Percentiles rank a stretch among this genome's conserved stretches.
phyloP scores from a whole-genome alignment of 176 grass and related monocot genomes.

The Otatea glauca region DNA sequence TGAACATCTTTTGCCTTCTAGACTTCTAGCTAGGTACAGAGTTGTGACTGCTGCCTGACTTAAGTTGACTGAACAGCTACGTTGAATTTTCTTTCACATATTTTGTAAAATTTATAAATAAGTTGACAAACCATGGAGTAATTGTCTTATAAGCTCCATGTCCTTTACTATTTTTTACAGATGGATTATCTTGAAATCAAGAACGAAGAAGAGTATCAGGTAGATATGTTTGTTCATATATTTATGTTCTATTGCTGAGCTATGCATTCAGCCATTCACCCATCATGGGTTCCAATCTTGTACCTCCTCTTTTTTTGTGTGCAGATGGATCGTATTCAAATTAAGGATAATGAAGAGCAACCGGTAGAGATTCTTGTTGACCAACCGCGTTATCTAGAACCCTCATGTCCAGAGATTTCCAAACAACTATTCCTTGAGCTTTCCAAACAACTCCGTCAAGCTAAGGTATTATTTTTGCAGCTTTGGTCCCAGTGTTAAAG shows the following conservation, averaged over 20 bases:
- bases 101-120: constrained; percentile 12
- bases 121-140: background rate
- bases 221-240: constrained; percentile 44
- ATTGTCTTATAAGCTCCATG: constrained; percentile 34
- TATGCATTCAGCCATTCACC: constrained; percentile 35
- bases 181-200: constrained; percentile 77
- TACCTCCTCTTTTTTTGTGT: constrained; percentile 21
- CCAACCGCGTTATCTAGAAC: constrained; percentile 58
- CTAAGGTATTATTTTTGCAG: constrained; percentile 64
- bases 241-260: constrained; percentile 23
- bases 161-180: constrained; percentile 47
- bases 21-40: background rate
- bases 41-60: background rate
- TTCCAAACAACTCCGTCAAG: constrained; percentile 95
- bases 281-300: constrained; percentile 27
- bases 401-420: constrained; percentile 53
- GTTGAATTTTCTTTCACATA: background rate
- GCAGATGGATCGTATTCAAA: constrained; percentile 73
- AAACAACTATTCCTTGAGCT: too few species aligned
- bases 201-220: constrained; percentile 55
- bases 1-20: constrained; percentile 36
- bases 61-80: constrained; percentile 12
- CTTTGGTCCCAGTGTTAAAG: background rate
- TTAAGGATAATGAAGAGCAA: constrained; percentile 58
- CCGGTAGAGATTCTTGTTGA: constrained; percentile 58